Evolutionary conservation across 768 basidiomycete species (phyloP).

Genomic region (Boletus reticuloceps): DNA sequence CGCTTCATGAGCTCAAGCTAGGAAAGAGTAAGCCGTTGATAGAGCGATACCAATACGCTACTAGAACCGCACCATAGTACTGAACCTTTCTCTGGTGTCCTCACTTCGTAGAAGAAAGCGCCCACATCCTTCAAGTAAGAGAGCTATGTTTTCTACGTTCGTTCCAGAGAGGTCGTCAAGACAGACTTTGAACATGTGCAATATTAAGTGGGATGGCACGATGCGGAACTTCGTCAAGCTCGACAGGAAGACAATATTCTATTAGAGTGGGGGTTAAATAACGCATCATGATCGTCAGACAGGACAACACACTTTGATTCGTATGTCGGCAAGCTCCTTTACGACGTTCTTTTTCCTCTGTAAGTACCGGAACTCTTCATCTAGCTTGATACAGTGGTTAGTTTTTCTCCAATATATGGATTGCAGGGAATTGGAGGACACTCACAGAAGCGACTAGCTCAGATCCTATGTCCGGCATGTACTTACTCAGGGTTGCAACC

Average conservation of each 20-base stretch:
- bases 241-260: slow-evolving; percentile 88
- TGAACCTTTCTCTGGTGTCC: slow-evolving; percentile 82
- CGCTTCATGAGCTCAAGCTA: slow-evolving; percentile 93
- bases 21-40: slow-evolving; percentile 8
- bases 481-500: slow-evolving; percentile 82
- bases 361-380: slow-evolving; percentile 95
- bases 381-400: slow-evolving; percentile 54
- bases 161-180: slow-evolving; percentile 91
- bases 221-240: slow-evolving; percentile 96
- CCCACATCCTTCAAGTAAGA: slow-evolving; percentile 91
- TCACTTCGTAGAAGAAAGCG: slow-evolving; percentile 87
- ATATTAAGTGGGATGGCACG: slow-evolving; percentile 85
- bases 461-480: slow-evolving; percentile 90
- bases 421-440: background rate
- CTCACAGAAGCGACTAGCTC: slow-evolving; percentile 81
- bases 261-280: background rate
- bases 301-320: slow-evolving; percentile 63
- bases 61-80: slow-evolving; percentile 66
- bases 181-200: slow-evolving; percentile 97
- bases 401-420: background rate
- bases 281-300: background rate
- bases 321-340: slow-evolving; percentile 81
- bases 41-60: background rate
- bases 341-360: slow-evolving; percentile 93
- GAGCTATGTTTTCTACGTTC: slow-evolving; percentile 91